Evolutionary conservation across 176 grass and related monocot species (phyloP).

Genomic region (Phyllostachys edulis): DNA sequence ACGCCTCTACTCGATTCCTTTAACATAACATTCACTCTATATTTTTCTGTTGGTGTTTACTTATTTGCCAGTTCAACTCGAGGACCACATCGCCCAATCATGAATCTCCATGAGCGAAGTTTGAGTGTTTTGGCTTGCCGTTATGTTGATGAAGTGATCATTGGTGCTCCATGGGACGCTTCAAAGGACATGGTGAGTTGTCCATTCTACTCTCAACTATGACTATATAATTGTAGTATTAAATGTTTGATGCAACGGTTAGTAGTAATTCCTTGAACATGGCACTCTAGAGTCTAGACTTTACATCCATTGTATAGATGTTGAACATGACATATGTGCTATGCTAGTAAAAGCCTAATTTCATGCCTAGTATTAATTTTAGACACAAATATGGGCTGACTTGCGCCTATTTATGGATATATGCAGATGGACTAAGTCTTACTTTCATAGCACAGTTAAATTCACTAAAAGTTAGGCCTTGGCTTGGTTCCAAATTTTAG

Average conservation of each 20-base stretch:
- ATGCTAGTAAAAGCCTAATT: conserved; percentile 1
- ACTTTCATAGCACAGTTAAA: not conserved
- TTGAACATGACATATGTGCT: not conserved
- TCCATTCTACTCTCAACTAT: not conserved
- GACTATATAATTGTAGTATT: not conserved
- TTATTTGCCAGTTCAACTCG: conserved; percentile 59
- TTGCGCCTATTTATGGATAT: conserved; percentile 16
- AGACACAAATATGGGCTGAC: not conserved
- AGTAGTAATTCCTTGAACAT: not conserved
- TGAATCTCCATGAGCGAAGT: conserved; percentile 94
- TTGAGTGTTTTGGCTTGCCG: conserved; percentile 95
- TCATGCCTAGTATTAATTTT: not conserved
- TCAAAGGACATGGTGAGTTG: conserved; percentile 89
- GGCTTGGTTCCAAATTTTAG: not conserved
- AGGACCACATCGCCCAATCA: conserved; percentile 88
- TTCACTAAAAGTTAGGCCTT: not conserved
- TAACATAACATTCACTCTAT: not conserved
- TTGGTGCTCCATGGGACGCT: conserved; percentile 90
- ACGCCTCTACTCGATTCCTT: conserved; percentile 2
- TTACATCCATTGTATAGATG: not conserved
- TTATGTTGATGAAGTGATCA: conserved; percentile 98
- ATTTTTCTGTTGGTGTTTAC: conserved; percentile 19
- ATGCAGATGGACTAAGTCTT: not conserved
- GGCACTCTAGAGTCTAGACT: not conserved
- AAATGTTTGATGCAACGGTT: not conserved